These are phyloP conservation scores for Picochlorum sp. DNA, from an alignment of 139 green algal genomes.

Conservation along the genomic window DNA sequence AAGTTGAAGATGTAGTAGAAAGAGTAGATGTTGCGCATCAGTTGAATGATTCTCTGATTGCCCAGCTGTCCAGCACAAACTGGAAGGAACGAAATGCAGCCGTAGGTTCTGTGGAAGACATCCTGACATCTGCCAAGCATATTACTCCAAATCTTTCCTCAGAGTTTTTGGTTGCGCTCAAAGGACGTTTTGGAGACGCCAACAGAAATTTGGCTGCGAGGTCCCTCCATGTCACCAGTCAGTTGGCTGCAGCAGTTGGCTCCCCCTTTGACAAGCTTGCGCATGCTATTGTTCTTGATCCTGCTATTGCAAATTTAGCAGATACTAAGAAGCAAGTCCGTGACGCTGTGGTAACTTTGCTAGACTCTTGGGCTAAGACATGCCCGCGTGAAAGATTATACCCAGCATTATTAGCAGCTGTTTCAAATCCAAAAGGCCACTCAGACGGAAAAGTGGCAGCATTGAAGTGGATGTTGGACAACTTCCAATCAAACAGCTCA, in stretches of 20 bases:
- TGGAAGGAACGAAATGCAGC: slow-evolving; percentile 92
- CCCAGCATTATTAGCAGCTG: slow-evolving; percentile 40
- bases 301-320: slow-evolving; percentile 63
- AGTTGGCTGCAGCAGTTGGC: slow-evolving; percentile 80
- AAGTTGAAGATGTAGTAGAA: slow-evolving; percentile 59
- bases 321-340: slow-evolving; percentile 85
- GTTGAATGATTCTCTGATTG: slow-evolving; percentile 48
- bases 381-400: slow-evolving; percentile 36
- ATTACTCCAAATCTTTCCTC: slow-evolving; percentile 46
- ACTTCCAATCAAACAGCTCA: slow-evolving; percentile 14
- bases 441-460: slow-evolving; percentile 60
- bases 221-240: slow-evolving; percentile 59
- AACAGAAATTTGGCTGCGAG: slow-evolving; percentile 87
- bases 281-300: slow-evolving; percentile 33
- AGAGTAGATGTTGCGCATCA: slow-evolving; percentile 61
- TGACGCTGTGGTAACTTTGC: slow-evolving; percentile 58
- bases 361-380: slow-evolving; percentile 69
- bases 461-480: slow-evolving; percentile 41
- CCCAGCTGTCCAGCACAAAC: slow-evolving; percentile 48
- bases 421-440: slow-evolving; percentile 52
- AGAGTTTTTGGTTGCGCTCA: slow-evolving; percentile 9
- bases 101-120: slow-evolving; percentile 68
- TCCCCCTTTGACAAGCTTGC: slow-evolving; percentile 52
- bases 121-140: slow-evolving; percentile 28
- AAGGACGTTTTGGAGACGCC: slow-evolving; percentile 67